Base-by-base conservation (phyloP, 306 rosid species). In the Ormosia semicastrata region DNA sequence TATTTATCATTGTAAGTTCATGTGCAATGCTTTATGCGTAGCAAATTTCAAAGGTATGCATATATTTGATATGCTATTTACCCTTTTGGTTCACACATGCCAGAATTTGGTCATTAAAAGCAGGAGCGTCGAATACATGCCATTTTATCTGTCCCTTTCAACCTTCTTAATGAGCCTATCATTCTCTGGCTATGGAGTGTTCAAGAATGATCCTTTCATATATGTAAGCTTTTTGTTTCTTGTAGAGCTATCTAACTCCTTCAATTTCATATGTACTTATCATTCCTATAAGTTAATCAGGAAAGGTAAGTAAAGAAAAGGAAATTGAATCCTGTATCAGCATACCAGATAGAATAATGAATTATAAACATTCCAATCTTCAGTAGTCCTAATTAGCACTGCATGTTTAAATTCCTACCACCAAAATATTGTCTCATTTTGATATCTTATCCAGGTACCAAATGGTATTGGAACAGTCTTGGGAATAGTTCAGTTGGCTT, bases 101-200 rank as follows among this genome's bases (percentile, higher is more conserved):
- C 86, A 87, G 82, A 78, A 84, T 59, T 18, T 87, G 82, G 90
- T 87, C 78, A 81, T 87, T 75, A 76, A 77, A 69, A 81, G 86
- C 9, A 84, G 67, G 68, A 87, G 88, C 13, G 86, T 77, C 0
- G 88, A 87, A 52, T 81, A 66, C 82, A 84, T 87, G 86, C 90
- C 88, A 4, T 81, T 84, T 44, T 73, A 77, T 78, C 88, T 87
- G 30, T 84, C 90, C 56, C 73, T 84, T 9, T 77, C 90, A 1
- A 84, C 90, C 5, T 87, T 87, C 86, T 78, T 87, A 71, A 84
- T 78, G 90, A 87, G 90, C 59, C 17, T 84, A 56, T 77, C 90
- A 12, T 81, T 87, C 80, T 81, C 57, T 39, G 73, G 9, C 4
- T 87, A 87, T n/a, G 90, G 90, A 78, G 4, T 50, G 52, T 18